Percentiles rank a stretch among this genome's conserved stretches.
These are phyloP conservation scores for Tetracladium marchalianum DNA, from an alignment of 495 filamentous ascomycete genomes.

Conservation along the genomic window DNA sequence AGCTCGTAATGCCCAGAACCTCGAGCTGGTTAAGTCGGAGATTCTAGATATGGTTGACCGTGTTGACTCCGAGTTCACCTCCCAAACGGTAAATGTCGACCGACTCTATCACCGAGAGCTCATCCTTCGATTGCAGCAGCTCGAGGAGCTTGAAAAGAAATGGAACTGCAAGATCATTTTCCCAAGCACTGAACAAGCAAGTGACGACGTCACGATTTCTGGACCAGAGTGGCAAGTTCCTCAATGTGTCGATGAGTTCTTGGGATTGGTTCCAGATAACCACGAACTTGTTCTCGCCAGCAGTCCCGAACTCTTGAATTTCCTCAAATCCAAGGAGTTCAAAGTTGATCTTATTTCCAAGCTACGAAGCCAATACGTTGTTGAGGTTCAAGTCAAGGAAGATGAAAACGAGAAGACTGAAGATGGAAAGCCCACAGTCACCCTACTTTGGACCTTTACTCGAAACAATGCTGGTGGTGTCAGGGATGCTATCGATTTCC, in stretches of 20 bases:
- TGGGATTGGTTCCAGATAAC: slow-evolving; percentile 96
- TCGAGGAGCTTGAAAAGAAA: slow-evolving; percentile 93
- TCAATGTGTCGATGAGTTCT: slow-evolving; percentile 84
- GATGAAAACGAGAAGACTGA: slow-evolving; percentile 41
- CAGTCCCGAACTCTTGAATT: slow-evolving; percentile 60
- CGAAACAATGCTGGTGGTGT: slow-evolving; percentile 94
- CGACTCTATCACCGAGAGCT: slow-evolving; percentile 92
- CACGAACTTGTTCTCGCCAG: slow-evolving; percentile 82
- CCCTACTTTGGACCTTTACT: slow-evolving; percentile 61
- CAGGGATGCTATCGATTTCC: slow-evolving; percentile 91
- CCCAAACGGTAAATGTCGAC: slow-evolving; percentile 88
- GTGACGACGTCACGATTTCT: slow-evolving; percentile 88
- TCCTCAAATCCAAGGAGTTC: slow-evolving; percentile 71
- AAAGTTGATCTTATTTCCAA: slow-evolving; percentile 67
- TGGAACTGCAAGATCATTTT: slow-evolving; percentile 99
- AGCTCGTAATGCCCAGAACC: slow-evolving; percentile 89
- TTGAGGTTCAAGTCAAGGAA: slow-evolving; percentile 63
- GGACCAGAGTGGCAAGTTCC: slow-evolving; percentile 97
- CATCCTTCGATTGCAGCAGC: slow-evolving; percentile 71
- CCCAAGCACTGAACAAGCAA: slow-evolving; percentile 93
- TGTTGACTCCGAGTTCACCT: slow-evolving; percentile 93
- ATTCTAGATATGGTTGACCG: slow-evolving; percentile 99
- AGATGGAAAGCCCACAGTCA: slow-evolving; percentile 40
- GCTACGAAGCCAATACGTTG: slow-evolving; percentile 82
- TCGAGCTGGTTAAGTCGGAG: slow-evolving; percentile 95